These are phyloP conservation scores for Plasmodium berghei DNA, from an alignment of 169 alveolate genomes.

Conservation along the genomic window DNA sequence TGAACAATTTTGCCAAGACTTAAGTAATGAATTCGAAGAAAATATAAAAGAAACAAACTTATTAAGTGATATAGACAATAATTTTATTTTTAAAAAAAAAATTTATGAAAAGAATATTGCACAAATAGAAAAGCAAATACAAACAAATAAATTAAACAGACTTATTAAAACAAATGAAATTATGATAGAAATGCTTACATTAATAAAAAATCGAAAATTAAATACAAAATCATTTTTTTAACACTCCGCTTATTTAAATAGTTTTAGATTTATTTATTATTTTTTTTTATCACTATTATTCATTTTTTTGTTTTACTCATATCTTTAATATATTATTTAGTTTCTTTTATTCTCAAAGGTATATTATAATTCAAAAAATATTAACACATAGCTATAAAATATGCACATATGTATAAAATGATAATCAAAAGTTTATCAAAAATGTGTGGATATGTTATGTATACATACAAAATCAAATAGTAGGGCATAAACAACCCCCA, in stretches of 20 bases:
- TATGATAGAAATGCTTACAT: constrained; percentile 29
- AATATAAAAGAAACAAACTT: neutral
- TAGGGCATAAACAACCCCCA: too few species aligned
- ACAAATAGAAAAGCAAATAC: constrained; percentile 54
- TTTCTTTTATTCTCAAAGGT: too few species aligned
- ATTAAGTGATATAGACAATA: neutral
- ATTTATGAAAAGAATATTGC: constrained; percentile 68
- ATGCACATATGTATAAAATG: too few species aligned
- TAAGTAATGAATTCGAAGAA: constrained; percentile 7
- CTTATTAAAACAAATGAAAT: constrained; percentile 34
- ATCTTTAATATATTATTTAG: too few species aligned
- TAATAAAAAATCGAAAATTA: constrained; percentile 59
- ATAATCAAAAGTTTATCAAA: too few species aligned
- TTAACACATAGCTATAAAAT: too few species aligned
- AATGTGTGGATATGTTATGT: too few species aligned
- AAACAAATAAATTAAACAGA: constrained; percentile 46
- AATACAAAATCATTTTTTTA: constrained; percentile 6
- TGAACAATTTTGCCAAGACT: constrained; percentile 12
- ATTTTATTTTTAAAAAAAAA: constrained; percentile 46
- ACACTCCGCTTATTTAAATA: neutral
- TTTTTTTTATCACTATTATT: neutral
- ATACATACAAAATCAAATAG: too few species aligned
- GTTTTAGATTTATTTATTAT: neutral
- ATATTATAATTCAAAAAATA: too few species aligned
- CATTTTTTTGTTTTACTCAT: neutral